These are phyloP conservation scores for Annulohypoxylon maeteangense DNA, from an alignment of 495 filamentous ascomycete species.

Conservation along the genomic window DNA sequence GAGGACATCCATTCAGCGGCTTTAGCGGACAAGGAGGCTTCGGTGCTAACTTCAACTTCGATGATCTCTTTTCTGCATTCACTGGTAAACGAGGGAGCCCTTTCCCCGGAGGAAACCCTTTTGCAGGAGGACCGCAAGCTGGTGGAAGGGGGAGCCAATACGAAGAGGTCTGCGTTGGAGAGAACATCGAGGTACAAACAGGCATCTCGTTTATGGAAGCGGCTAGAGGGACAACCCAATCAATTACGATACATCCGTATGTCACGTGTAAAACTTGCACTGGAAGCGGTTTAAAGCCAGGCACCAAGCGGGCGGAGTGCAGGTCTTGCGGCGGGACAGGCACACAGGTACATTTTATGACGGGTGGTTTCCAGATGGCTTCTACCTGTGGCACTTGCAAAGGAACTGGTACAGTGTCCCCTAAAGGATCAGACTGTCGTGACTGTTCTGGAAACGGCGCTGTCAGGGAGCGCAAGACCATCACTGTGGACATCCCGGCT, in stretches of 20 bases:
- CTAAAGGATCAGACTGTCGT: conserved; percentile 80
- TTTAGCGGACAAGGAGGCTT: conserved; percentile 72
- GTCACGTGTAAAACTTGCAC: conserved; percentile 81
- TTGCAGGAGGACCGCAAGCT: conserved; percentile 62
- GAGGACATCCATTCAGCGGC: conserved; percentile 71
- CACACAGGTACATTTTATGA: conserved; percentile 84
- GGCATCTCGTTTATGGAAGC: conserved; percentile 96
- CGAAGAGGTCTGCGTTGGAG: conserved; percentile 82
- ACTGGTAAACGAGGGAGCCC: conserved; percentile 69
- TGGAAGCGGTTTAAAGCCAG: conserved; percentile 85
- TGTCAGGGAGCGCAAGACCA: conserved; percentile 76
- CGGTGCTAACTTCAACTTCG: conserved; percentile 86
- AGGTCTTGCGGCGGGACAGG: conserved; percentile 86
- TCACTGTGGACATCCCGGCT: conserved; percentile 89
- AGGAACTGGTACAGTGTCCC: conserved; percentile 76
- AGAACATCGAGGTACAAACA: conserved; percentile 93
- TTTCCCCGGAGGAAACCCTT: conserved; percentile 62
- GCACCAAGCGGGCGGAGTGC: conserved; percentile 76
- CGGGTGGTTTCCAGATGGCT: conserved; percentile 94
- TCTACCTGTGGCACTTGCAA: conserved; percentile 85
- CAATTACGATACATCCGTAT: conserved; percentile 80
- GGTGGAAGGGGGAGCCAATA: conserved; percentile 66
- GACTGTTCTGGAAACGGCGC: conserved; percentile 84
- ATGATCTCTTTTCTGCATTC: conserved; percentile 93
- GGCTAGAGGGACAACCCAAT: conserved; percentile 84